Evolutionary conservation across 768 basidiomycete genomes (phyloP).

Genomic region (Russula virescens): DNA sequence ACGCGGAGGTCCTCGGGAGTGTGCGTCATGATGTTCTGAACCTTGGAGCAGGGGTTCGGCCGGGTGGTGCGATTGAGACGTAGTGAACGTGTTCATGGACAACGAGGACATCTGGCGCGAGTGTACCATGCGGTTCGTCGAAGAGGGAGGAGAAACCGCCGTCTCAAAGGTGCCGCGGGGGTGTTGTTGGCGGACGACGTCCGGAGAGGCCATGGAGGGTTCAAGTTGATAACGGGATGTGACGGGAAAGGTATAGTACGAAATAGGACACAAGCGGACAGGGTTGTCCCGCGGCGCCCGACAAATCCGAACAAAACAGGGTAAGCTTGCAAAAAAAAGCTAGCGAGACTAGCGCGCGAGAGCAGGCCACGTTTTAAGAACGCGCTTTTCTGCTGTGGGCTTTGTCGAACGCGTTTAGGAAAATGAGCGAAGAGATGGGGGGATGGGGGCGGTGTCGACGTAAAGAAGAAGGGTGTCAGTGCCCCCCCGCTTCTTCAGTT

Average conservation of each 20-base stretch:
- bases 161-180: slow-evolving; percentile 1
- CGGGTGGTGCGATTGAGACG: slow-evolving; percentile 29
- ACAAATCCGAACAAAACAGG: too few species aligned
- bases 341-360: background rate
- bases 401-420: background rate
- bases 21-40: slow-evolving; percentile 35
- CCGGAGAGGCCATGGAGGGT: slow-evolving; percentile 2
- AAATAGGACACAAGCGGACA: too few species aligned
- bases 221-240: too few species aligned
- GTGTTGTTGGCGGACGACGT: background rate
- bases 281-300: too few species aligned
- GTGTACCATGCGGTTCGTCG: slow-evolving; percentile 16
- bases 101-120: slow-evolving; percentile 29
- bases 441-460: too few species aligned
- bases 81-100: slow-evolving; percentile 30
- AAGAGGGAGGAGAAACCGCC: background rate
- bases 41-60: slow-evolving; percentile 32
- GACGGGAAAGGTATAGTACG: too few species aligned
- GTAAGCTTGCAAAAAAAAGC: too few species aligned
- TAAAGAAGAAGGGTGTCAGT: too few species aligned
- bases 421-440: background rate
- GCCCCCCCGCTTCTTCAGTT: too few species aligned
- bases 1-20: slow-evolving; percentile 39
- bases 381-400: background rate
- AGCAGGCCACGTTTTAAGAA: background rate